phyloP scores from a whole-genome alignment of 1,284 basidiomycete species.

The Leccinum huronense region DNA sequence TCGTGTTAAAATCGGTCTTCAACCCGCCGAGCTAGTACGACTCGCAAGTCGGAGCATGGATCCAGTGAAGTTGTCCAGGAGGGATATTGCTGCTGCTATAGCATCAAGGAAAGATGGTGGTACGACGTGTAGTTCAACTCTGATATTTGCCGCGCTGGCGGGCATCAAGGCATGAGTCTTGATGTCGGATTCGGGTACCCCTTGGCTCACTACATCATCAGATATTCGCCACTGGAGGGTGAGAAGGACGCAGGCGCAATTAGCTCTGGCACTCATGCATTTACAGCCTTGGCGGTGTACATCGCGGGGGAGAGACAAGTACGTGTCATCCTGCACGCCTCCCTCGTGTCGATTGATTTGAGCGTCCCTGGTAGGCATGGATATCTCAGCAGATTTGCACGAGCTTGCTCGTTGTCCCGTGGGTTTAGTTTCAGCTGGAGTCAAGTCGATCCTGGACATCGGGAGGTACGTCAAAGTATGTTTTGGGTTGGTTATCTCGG shows the following conservation, averaged over 20 bases:
- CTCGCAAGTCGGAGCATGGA: conserved; percentile 61
- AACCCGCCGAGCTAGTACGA: conserved; percentile 61
- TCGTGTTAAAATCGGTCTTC: conserved; percentile 83
- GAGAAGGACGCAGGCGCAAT: conserved; percentile 24
- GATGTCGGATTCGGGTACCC: neutral
- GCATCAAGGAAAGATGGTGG: conserved; percentile 75
- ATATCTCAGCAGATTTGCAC: conserved; percentile 89
- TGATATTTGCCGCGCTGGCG: conserved; percentile 76
- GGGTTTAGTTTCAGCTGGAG: conserved; percentile 90
- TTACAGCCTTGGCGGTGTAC: conserved; percentile 82
- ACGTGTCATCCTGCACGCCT: conserved; percentile 29
- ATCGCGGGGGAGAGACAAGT: conserved; percentile 89
- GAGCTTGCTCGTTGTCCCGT: conserved; percentile 85
- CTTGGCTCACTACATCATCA: conserved; percentile 30
- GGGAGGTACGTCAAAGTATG: conserved; percentile 50
- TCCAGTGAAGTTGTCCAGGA: conserved; percentile 78
- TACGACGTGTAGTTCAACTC: conserved; percentile 88
- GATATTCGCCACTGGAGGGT: conserved; percentile 84
- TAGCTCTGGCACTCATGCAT: conserved; percentile 16
- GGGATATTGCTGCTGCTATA: conserved; percentile 83
- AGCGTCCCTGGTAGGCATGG: conserved; percentile 66
- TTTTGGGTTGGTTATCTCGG: conserved; percentile 1
- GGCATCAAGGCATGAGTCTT: conserved; percentile 69
- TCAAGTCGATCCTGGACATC: conserved; percentile 96
- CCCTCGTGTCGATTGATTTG: neutral